Base-by-base conservation (phyloP, 2,329 filamentous ascomycete genomes). In the Arthrobotrys megalospora region DNA sequence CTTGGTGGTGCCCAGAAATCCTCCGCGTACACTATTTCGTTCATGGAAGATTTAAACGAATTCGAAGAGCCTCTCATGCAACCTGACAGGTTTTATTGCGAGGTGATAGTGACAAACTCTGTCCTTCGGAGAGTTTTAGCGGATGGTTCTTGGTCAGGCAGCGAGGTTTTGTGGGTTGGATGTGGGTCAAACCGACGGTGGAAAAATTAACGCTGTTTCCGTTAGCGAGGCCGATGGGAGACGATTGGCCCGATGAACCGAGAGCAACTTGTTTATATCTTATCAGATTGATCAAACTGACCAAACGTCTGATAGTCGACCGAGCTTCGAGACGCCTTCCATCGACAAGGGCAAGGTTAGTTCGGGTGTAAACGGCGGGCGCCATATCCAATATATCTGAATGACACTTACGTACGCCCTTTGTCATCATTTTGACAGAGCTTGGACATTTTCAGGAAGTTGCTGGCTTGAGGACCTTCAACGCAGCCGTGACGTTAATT, bases 91-190 rank as follows among this genome's bases (percentile, higher is more conserved):
- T 3, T 45, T 64, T 34, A 7, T 28, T 3, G 19, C 52, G 36
- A 14, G 19, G 11, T 19, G n/a, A 21, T 7, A 2, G 21, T 10
- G 3, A 12, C 50, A 8, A 60, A 28, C 55, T 60, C 48, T 66
- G 34, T 19, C 38, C 7, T 55, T 55, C 69, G 69, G 69, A 73
- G 69, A 38, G 60, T 73, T 73, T 73, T 58, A 63, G 60, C 69
- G 69, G 69, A 73, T 16, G 28, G 11, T 65, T 66, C 43, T 60
- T 28, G 21, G 58, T 65, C 62, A 50, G 38, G 55, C 28, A 38
- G 32, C 14, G 19, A 43, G 28, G 34, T n/a, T 63, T 55, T 28
- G 7, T 10, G 21, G 24, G 28, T 32, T 6, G 6, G 11, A 43
- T 14, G 19, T 41, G 32, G 21, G 43, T 28, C 24, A 47, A 53